Base-by-base conservation (phyloP, 257 asterid genomes). In the Rubia yunnanensis region DNA sequence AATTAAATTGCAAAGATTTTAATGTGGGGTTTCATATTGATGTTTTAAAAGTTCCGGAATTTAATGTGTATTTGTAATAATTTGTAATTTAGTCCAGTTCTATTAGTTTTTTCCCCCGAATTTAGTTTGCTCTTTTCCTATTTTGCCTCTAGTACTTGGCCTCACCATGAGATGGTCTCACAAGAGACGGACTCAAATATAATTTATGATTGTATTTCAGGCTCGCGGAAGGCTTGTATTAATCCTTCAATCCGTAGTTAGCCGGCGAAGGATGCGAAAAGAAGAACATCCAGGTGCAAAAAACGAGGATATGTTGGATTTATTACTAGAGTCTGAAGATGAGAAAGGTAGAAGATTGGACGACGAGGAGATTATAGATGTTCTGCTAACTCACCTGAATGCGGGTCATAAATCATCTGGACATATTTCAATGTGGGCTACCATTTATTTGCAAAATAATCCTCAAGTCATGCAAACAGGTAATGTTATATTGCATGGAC, bases 391-490 rank as follows among this genome's bases (percentile, higher is more conserved):
- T 97, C 89, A 92, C 74, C 76, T 92, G 23, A 92, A 92, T 55
- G 99, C 96, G 11, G 97, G 99, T n/a, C 99, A 92, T 75, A 97
- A 92, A 73, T 92, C 97, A 30, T 92, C 99, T 9, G 96, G 94
- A 4, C 99, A 89, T 49, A 79, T 81, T 32, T 78, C 83, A 5
- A 89, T 89, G 99, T 92, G 99, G 99, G 88, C 86, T 0, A 75
- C 94, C 0, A 54, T 87, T 50, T 83, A 83, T 41, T 79, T 92
- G 27, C 99, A 89, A 70, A 76, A 73, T 35, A 69, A 92, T 60
- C 92, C 96, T 2, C 85, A 89, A 31, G 81, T 82, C 38, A 74
- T 88, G 65, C 53, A 67, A 68, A 77, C 36, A 73, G 99, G 97
- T n/a, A 90, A 88, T 96, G 98, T 92, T 75, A 44, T 44, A 44